Evolutionary conservation across 1,284 basidiomycete species (phyloP).

Genomic region (Heterobasidion irregulare): DNA sequence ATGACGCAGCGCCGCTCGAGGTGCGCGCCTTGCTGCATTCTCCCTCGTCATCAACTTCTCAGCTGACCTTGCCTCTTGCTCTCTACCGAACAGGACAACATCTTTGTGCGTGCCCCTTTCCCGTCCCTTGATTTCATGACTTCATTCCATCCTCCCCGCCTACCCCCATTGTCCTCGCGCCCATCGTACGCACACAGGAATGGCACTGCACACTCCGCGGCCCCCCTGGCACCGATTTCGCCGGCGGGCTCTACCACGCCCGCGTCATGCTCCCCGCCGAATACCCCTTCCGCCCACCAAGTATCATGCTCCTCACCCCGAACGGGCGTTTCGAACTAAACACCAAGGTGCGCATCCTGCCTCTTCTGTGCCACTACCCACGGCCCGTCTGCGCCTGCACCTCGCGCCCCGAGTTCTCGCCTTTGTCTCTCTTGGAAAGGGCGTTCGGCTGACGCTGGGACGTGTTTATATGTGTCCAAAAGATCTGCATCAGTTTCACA

Average conservation of each 20-base stretch:
- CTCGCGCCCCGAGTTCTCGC: neutral
- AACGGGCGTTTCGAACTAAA: slow-evolving; percentile 94
- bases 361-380: neutral
- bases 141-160: neutral
- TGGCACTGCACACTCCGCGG: slow-evolving; percentile 98
- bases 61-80: slow-evolving; percentile 9
- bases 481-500: slow-evolving; percentile 94
- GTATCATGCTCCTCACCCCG: slow-evolving; percentile 91
- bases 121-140: neutral
- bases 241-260: slow-evolving; percentile 89
- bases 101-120: slow-evolving; percentile 50
- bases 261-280: slow-evolving; percentile 86
- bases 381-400: neutral
- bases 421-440: neutral
- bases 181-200: slow-evolving; percentile 46
- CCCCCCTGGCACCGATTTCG: slow-evolving; percentile 80
- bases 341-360: slow-evolving; percentile 70
- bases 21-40: slow-evolving; percentile 31
- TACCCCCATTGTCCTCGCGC: slow-evolving; percentile 16
- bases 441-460: too few relatives aligned
- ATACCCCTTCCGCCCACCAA: slow-evolving; percentile 92
- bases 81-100: slow-evolving; percentile 51
- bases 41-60: slow-evolving; percentile 3
- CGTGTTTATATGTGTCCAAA: neutral
- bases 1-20: slow-evolving; percentile 83